A percentile compares a stretch with the other conserved stretches of the same genome.
Evolutionary conservation across 176 grass and related monocot genomes (phyloP).

Genomic region (Rhynchospora breviuscula): DNA sequence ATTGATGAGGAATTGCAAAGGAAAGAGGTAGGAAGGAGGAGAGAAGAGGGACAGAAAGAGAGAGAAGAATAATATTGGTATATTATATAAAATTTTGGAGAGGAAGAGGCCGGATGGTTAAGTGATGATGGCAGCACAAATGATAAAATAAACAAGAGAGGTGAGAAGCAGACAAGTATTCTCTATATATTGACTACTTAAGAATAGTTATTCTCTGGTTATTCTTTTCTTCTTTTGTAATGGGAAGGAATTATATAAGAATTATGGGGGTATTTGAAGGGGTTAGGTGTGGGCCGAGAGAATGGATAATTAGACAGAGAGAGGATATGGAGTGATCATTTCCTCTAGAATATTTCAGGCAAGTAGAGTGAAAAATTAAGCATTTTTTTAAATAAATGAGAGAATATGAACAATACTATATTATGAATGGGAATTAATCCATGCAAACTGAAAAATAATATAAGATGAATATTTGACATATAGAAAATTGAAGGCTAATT

Average conservation of each 20-base stretch:
- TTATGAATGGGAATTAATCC: not conserved
- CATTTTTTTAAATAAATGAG: not conserved
- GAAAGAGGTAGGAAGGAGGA: slow-evolving; percentile 43
- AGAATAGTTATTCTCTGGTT: slow-evolving; percentile 44
- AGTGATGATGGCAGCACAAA: slow-evolving; percentile 33
- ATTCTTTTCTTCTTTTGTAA: slow-evolving; percentile 41
- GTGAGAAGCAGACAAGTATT: slow-evolving; percentile 58
- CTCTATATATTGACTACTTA: slow-evolving; percentile 70
- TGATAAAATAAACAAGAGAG: slow-evolving; percentile 45
- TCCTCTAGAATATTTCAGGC: not conserved
- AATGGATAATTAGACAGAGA: slow-evolving; percentile 13
- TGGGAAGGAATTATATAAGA: slow-evolving; percentile 43
- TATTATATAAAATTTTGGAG: slow-evolving; percentile 31
- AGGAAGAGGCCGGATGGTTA: slow-evolving; percentile 18
- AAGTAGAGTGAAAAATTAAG: not conserved
- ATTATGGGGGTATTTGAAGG: slow-evolving; percentile 37
- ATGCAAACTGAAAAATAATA: not conserved
- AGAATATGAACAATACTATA: not conserved
- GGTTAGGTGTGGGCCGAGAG: slow-evolving; percentile 15
- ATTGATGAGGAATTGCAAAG: slow-evolving; percentile 25
- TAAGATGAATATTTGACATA: not conserved
- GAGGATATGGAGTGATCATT: slow-evolving; percentile 1
- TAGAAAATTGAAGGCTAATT: not conserved
- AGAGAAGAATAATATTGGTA: slow-evolving; percentile 27
- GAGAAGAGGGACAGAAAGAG: slow-evolving; percentile 14